These are phyloP conservation scores for Alternaria gaisen DNA, from an alignment of 2,329 filamentous ascomycete species.

Conservation along the genomic window DNA sequence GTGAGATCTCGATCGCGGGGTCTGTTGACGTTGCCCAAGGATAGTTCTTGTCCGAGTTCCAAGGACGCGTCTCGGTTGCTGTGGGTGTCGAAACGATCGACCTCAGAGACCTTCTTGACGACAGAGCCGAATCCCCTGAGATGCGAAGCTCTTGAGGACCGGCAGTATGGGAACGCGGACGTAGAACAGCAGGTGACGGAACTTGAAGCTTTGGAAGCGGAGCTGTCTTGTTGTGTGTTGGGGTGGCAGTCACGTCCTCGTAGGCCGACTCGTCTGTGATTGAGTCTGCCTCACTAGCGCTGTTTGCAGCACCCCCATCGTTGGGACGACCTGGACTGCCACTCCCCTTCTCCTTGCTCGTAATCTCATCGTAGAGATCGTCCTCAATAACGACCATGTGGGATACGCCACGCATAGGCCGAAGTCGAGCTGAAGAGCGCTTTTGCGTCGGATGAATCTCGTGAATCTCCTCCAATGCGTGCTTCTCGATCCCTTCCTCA, in stretches of 20 bases:
- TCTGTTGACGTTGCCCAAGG: slow-evolving; percentile 54
- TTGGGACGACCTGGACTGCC: slow-evolving; percentile 11
- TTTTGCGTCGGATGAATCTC: slow-evolving; percentile 42
- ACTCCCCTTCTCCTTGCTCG: slow-evolving; percentile 28
- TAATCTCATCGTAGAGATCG: slow-evolving; percentile 45
- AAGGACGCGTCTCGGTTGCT: slow-evolving; percentile 53
- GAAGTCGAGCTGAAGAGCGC: slow-evolving; percentile 47
- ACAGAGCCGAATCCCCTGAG: slow-evolving; percentile 33
- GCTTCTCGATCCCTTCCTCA: slow-evolving; percentile 51
- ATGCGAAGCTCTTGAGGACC: slow-evolving; percentile 25
- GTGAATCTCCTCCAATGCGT: slow-evolving; percentile 43
- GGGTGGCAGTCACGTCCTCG: slow-evolving; percentile 16
- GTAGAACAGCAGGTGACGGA: slow-evolving; percentile 34
- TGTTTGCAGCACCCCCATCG: slow-evolving; percentile 14
- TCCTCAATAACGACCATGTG: slow-evolving; percentile 47
- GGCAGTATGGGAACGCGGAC: slow-evolving; percentile 35
- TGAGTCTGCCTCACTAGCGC: slow-evolving; percentile 23
- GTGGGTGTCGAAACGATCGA: slow-evolving; percentile 38
- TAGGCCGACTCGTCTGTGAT: slow-evolving; percentile 14
- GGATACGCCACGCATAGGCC: slow-evolving; percentile 45
- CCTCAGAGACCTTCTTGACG: slow-evolving; percentile 37
- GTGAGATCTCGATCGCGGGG: slow-evolving; percentile 52
- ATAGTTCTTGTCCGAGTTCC: slow-evolving; percentile 59
- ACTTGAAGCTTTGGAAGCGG: slow-evolving; percentile 35
- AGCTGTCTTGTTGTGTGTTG: slow-evolving; percentile 28